A percentile compares a stretch with the other conserved stretches of the same genome.
Evolutionary conservation across 352 stramenopile species (phyloP).

Genomic region (Poterioochromonas sp.): DNA sequence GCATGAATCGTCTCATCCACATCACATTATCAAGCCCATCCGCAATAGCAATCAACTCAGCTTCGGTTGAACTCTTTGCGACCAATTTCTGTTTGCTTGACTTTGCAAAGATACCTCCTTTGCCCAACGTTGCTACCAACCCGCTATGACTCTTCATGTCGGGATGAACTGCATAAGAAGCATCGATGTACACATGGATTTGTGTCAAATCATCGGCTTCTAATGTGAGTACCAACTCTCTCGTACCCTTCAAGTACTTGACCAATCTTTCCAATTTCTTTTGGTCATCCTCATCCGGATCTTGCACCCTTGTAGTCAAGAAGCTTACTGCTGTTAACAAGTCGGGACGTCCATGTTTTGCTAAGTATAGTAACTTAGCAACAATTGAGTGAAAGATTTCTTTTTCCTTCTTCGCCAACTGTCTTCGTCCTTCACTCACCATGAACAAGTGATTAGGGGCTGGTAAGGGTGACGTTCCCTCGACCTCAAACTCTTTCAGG

Average conservation of each 20-base stretch:
- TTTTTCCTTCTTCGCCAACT: not conserved
- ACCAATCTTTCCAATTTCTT: not conserved
- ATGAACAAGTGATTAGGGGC: not conserved
- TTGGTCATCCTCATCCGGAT: not conserved
- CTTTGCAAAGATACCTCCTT: not conserved
- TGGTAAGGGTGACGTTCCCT: not conserved
- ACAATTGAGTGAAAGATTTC: not conserved
- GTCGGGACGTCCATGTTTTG: not conserved
- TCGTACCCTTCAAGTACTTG: not conserved
- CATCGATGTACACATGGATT: conserved; percentile 4
- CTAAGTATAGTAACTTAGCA: conserved; percentile 1
- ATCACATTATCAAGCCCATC: not conserved
- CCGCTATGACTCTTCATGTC: conserved; percentile 8
- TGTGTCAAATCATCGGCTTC: not conserved
- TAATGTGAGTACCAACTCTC: not conserved
- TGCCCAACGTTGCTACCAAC: not conserved
- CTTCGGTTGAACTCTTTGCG: not conserved
- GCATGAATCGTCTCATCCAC: not conserved
- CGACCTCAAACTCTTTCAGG: not conserved
- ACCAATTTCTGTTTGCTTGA: not conserved
- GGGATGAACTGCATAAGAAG: not conserved
- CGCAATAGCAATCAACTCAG: not conserved
- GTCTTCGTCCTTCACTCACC: not conserved
- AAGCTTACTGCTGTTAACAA: not conserved
- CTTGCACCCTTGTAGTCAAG: not conserved